Conservation (phyloP, 1,139 yeast species). For the Debaryomyces robertsiae region DNA sequence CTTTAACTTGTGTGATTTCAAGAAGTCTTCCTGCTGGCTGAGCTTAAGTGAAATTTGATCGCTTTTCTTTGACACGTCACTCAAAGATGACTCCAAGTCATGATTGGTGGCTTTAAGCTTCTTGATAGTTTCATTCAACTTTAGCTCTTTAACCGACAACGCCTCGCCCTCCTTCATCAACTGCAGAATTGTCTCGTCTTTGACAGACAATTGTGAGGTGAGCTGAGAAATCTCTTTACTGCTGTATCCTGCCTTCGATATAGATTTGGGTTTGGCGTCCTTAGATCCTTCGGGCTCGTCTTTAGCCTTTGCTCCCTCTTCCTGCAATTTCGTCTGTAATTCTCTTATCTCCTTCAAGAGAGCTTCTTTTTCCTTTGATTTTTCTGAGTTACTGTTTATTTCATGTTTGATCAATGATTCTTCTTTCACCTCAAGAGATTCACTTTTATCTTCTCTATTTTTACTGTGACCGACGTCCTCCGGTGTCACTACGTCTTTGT, state of each 20-base stretch:
- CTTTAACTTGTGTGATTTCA: conserved; percentile 31
- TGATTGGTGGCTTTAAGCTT: conserved; percentile 55
- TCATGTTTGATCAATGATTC: too few relatives aligned
- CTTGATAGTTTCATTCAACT: conserved; percentile 67
- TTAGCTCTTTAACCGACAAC: conserved; percentile 73
- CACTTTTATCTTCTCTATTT: too few relatives aligned
- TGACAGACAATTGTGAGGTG: conserved; percentile 38
- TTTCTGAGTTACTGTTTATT: neutral
- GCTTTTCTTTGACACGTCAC: conserved; percentile 34
- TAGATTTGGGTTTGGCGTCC: conserved; percentile 4
- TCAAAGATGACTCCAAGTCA: conserved; percentile 42
- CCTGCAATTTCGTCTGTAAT: neutral
- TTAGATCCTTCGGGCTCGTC: conserved; percentile 5
- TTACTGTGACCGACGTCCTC: neutral
- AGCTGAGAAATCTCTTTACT: conserved; percentile 4
- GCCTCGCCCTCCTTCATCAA: conserved; percentile 79
- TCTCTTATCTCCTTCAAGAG: neutral
- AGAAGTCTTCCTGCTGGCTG: conserved; percentile 36
- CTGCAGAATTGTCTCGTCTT: conserved; percentile 58
- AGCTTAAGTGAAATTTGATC: conserved; percentile 31
- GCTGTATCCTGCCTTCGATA: neutral
- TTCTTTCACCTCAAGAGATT: too few relatives aligned
- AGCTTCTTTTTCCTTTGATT: neutral
- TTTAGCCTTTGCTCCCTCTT: neutral
- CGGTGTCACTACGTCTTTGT: conserved; percentile 1